Base-by-base conservation (phyloP, 208 protist genomes). In the Crithidia bombi region DNA sequence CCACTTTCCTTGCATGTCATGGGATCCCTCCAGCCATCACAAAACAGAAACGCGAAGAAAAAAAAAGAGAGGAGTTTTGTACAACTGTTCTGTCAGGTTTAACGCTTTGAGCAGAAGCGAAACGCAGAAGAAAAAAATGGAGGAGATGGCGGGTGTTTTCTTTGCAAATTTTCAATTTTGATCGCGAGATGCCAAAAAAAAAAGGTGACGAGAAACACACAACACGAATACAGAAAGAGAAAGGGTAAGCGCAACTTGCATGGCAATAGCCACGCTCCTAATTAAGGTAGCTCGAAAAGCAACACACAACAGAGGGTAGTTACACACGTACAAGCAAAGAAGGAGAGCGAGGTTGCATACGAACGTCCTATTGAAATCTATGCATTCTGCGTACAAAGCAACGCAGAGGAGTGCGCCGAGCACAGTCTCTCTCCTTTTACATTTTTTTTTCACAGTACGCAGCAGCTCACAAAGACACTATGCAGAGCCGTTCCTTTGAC, bases 21-120 rank as follows among this genome's bases (percentile, higher is more conserved):
- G 15, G 51, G 11, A 3, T 3, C 11, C 23, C 19, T 11, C 10
- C 7, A 41, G 54, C 10, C 10, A 32, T 6, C 7, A 32, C 5
- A n/a, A 68, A 57, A 69, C 47, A 15, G 59, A 69, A 59, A 57
- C 28, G 50, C 3, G 23, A 36, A 49, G 14, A 11, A 30, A 62
- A 47, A 5, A 21, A 62, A 43, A 28, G 12, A 35, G 44, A n/a
- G n/a, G n/a, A n/a, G n/a, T n/a, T n/a, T n/a, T n/a, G n/a, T n/a
- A n/a, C n/a, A n/a, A n/a, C n/a, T n/a, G n/a, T n/a, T n/a, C n/a
- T n/a, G n/a, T n/a, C n/a, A n/a, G n/a, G n/a, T n/a, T n/a, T n/a
- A n/a, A n/a, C n/a, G n/a, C n/a, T n/a, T n/a, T n/a, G n/a, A n/a
- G n/a, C n/a, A n/a, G n/a, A n/a, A n/a, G n/a, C n/a, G n/a, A n/a